Conservation (phyloP, 1,139 yeast genomes). For the Blastobotrys apis region DNA sequence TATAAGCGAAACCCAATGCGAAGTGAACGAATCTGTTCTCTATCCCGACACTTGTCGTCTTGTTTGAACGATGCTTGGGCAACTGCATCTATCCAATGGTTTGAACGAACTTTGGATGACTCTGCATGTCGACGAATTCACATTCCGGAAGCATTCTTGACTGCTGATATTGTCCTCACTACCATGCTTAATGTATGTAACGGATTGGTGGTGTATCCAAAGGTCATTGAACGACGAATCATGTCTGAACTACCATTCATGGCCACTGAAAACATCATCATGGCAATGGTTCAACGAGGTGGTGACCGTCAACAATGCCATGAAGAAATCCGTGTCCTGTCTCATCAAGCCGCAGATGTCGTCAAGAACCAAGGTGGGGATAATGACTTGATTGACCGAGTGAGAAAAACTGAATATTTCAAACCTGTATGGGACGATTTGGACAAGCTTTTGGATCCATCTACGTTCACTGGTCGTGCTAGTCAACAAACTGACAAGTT, state of each 20-base stretch:
- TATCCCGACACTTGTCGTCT: slow-evolving; percentile 91
- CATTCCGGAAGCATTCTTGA: slow-evolving; percentile 91
- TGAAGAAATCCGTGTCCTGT: slow-evolving; percentile 92
- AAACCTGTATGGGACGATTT: slow-evolving; percentile 84
- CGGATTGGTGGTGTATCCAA: slow-evolving; percentile 96
- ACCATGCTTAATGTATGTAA: slow-evolving; percentile 88
- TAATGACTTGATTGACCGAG: slow-evolving; percentile 89
- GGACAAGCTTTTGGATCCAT: slow-evolving; percentile 77
- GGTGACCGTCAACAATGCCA: slow-evolving; percentile 98
- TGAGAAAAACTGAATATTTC: slow-evolving; percentile 75
- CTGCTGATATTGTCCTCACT: slow-evolving; percentile 88
- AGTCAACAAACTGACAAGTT: slow-evolving; percentile 97
- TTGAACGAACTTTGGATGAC: slow-evolving; percentile 97
- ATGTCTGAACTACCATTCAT: slow-evolving; percentile 93
- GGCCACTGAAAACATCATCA: slow-evolving; percentile 98
- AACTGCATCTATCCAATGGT: slow-evolving; percentile 98
- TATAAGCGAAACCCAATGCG: slow-evolving; percentile 99
- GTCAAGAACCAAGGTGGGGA: slow-evolving; percentile 99
- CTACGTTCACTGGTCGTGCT: slow-evolving; percentile 97
- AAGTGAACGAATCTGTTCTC: slow-evolving; percentile 96
- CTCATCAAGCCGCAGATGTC: slow-evolving; percentile 96
- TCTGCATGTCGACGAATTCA: slow-evolving; percentile 97
- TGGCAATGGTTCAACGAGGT: slow-evolving; percentile 99
- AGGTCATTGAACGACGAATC: slow-evolving; percentile 96
- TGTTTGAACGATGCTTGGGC: slow-evolving; percentile 89